Evolutionary conservation across 306 rosid species (phyloP).

Genomic region (Pyrus communis): DNA sequence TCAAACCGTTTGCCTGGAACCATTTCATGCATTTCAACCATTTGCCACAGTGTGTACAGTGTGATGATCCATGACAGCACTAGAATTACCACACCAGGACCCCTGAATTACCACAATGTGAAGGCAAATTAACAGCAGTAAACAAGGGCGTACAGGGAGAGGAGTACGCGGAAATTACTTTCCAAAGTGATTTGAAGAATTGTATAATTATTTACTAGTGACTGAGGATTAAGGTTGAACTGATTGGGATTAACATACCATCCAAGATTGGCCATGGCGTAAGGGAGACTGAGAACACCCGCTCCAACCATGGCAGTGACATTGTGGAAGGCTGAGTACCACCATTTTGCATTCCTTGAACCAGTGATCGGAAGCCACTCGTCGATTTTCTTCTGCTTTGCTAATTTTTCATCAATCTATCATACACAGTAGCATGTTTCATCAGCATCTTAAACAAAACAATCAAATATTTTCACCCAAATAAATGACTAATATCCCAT

Average conservation of each 20-base stretch:
- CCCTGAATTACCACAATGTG: constrained; percentile 33
- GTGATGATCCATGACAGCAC: constrained; percentile 52
- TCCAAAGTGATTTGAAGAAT: too few species aligned
- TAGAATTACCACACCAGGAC: constrained; percentile 63
- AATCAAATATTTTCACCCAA: neutral
- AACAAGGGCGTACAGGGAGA: too few species aligned
- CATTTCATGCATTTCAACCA: constrained; percentile 66
- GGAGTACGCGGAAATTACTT: too few species aligned
- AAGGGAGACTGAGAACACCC: constrained; percentile 60
- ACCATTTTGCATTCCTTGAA: constrained; percentile 63
- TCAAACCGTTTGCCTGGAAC: constrained; percentile 53
- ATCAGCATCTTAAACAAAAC: neutral
- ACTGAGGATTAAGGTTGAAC: neutral
- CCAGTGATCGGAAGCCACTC: constrained; percentile 61
- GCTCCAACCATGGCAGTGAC: constrained; percentile 72
- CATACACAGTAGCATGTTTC: neutral
- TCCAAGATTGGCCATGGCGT: constrained; percentile 50
- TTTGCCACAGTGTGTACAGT: constrained; percentile 57
- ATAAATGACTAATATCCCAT: too few species aligned
- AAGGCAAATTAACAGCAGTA: neutral
- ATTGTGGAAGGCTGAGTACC: constrained; percentile 66
- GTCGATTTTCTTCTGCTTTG: constrained; percentile 33
- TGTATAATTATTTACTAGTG: neutral
- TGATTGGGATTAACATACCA: constrained; percentile 23
- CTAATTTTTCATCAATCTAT: constrained; percentile 17